Base-by-base conservation (phyloP, 805 yeast genomes). In the Suhomyces pyralidae region DNA sequence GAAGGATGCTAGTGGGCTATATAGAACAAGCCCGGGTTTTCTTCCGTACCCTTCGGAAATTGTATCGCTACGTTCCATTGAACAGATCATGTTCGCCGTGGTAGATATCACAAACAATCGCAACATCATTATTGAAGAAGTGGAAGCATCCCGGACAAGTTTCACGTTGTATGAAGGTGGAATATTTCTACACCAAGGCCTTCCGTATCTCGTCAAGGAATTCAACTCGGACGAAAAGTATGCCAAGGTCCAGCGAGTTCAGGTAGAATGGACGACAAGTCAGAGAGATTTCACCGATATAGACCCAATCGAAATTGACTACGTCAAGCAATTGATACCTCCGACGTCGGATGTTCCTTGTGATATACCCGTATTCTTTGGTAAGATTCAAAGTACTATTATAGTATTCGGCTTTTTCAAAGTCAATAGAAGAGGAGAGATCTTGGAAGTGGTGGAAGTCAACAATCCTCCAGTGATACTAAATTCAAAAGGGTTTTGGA, bases 281-380 rank as follows among this genome's bases (percentile, higher is more conserved):
- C 98, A 93, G 64, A 74, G 99, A 51, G 99, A 94, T 67, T 94
- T 80, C 61, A 90, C 97, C 0, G 96, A 94, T 67, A 88, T 94
- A 7, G 98, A 94, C 65, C 97, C 99, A 0, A 66, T 78, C 20
- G 85, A 84, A 60, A 84, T 86, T 49, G 91, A 87, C 59, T 68
- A 74, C 51, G 80, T 87, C 3, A 73, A 88, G 51, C 81, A 87
- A 5, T 65, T 86, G 17, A 68, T 67, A 17, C 68, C 68, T 0
- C 76, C 82, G 43, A 75, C 73, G 44, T 70, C 64, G 59, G 55
- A 61, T 53, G 22, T 59, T 44, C 56, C 64, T 34, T 38, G 65
- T 48, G 70, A 75, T 46, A 66, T 83, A 1, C 93, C 93, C 0
- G 82, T 85, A 0, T 88, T 84, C 59, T 89, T 79, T 63, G 99